Percentiles rank a stretch among this genome's conserved stretches.
phyloP scores from a whole-genome alignment of 2,329 filamentous ascomycete species.

The Lasiodiplodia citricola region DNA sequence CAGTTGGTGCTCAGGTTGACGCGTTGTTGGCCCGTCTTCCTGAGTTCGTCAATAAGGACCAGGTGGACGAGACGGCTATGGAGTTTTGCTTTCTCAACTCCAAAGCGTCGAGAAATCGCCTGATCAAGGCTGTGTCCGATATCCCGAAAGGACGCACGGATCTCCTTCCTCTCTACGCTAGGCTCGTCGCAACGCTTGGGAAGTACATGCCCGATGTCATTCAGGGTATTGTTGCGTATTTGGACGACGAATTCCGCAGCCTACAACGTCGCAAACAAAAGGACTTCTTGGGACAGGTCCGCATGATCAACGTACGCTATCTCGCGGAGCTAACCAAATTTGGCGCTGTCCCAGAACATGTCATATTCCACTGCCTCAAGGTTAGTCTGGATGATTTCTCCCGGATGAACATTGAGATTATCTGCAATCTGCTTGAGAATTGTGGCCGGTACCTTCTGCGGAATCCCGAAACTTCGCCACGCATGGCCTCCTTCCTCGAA shows the following conservation, averaged over 20 bases:
- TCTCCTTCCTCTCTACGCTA: conserved; percentile 87
- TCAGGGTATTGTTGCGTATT: conserved; percentile 86
- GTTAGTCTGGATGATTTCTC: conserved; percentile 98
- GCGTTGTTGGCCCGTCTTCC: conserved; percentile 85
- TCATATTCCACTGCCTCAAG: conserved; percentile 98
- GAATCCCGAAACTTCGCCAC: conserved; percentile 88
- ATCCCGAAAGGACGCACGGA: conserved; percentile 94
- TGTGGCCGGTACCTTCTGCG: conserved; percentile 93
- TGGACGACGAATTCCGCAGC: conserved; percentile 96
- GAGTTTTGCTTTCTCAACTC: conserved; percentile 99
- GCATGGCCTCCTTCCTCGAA: conserved; percentile 93
- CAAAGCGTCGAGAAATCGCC: conserved; percentile 92
- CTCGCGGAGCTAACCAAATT: conserved; percentile 97
- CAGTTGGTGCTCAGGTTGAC: conserved; percentile 95
- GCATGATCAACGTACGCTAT: conserved; percentile 95
- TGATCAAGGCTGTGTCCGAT: conserved; percentile 91
- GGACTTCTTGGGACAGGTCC: conserved; percentile 92
- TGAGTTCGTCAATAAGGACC: conserved; percentile 88
- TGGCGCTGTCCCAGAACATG: conserved; percentile 95
- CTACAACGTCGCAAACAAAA: conserved; percentile 96
- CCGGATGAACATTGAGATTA: conserved; percentile 98
- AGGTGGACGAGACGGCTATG: conserved; percentile 88
- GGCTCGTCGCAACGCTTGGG: conserved; percentile 88
- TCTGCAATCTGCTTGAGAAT: conserved; percentile 93
- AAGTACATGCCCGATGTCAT: conserved; percentile 95